Base-by-base conservation (phyloP, 306 rosid species). In the Oemleria cerasiformis region DNA sequence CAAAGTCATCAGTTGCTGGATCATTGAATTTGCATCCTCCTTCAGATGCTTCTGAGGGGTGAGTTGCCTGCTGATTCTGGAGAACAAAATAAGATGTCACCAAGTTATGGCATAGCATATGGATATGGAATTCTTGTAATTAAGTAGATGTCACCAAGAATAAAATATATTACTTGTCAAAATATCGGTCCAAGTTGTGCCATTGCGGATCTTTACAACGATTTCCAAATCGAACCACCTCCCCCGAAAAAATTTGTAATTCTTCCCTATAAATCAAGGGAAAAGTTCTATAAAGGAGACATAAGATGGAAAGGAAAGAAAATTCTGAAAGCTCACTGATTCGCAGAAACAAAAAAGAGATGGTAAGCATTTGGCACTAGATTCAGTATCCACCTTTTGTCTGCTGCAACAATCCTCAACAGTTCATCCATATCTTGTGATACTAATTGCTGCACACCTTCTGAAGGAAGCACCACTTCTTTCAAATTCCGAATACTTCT, bases 181-280 rank as follows among this genome's bases (percentile, higher is more conserved):
- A 91, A 80, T 91, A 91, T 58, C 97, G 88, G 75, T 85, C 88
- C 91, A 91, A 81, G 84, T 88, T 81, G 86, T 88, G 97, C 97
- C 97, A 91, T 71, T 91, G 97, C 82, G 96, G 86, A 80, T 91
- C 96, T 82, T 91, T 91, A 64, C 91, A 85, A 58, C 86, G 92
- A 79, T 91, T 88, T 75, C 97, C 97, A 77, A 91, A 91, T 17
- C 97, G 97, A 70, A 91, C 79, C 75, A 91, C 92, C 81, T 91
- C 97, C 71, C 88, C 91, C 13, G 91, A 73, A 76, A 91, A 91
- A 39, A 91, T 78, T 63, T 85, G 89, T 78, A 88, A 82, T 78
- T 87, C 97, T 69, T 87, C 92, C 81, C 97, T 91, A 75, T 50
- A 80, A 84, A 42, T 57, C 68, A 67, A 20, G 56, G 58, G 57